A percentile compares a stretch with the other conserved stretches of the same genome.
phyloP scores from a whole-genome alignment of 78 protist species.

The Cavenderia fasciculata region DNA sequence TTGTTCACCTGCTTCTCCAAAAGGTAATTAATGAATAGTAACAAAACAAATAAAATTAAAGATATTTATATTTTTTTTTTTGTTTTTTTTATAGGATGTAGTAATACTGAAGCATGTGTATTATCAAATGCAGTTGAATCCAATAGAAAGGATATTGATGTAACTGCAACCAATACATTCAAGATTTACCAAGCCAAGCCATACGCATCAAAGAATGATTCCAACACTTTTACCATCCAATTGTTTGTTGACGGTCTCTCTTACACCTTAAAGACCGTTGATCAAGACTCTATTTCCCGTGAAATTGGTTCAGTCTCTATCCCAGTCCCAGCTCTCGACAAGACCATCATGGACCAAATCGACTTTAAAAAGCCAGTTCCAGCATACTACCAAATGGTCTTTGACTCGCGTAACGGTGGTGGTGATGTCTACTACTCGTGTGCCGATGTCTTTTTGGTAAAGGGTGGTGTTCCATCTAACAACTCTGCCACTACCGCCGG shows the following conservation, averaged over 20 bases:
- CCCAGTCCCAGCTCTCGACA: background rate
- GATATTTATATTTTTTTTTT: too few relatives aligned
- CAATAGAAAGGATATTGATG: slow-evolving; percentile 2
- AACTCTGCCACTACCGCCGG: background rate
- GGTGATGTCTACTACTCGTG: slow-evolving; percentile 56
- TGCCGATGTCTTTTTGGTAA: slow-evolving; percentile 6
- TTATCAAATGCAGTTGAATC: background rate
- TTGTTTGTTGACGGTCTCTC: background rate
- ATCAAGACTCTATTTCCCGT: background rate
- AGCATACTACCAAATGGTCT: slow-evolving; percentile 25
- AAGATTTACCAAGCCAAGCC: slow-evolving; percentile 7
- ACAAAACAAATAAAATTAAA: too few relatives aligned
- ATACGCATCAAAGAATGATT: background rate
- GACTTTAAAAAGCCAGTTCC: slow-evolving; percentile 7
- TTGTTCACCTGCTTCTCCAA: background rate
- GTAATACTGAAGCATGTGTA: background rate
- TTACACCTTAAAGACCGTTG: background rate
- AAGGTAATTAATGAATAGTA: too few relatives aligned
- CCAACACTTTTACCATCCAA: slow-evolving; percentile 5
- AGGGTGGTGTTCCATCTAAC: background rate
- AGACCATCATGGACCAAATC: background rate
- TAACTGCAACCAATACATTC: background rate
- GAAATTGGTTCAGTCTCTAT: background rate
- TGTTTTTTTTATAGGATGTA: slow-evolving; percentile 3
- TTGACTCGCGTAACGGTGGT: slow-evolving; percentile 73